Conservation (phyloP, 2,329 filamentous ascomycete genomes). For the Fusarium brevicatenulatum region DNA sequence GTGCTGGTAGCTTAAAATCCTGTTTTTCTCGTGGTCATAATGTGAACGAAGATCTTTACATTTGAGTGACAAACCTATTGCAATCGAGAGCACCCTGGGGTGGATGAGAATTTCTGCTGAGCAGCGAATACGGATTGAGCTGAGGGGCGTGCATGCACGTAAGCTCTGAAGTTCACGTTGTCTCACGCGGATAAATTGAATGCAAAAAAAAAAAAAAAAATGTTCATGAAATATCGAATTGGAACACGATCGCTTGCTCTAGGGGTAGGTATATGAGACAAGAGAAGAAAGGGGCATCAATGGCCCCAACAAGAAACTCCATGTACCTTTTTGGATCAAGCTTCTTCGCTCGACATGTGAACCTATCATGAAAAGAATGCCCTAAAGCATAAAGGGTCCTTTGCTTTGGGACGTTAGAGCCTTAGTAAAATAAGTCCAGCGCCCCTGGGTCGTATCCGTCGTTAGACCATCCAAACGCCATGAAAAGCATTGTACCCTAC, state of each 20-base stretch:
- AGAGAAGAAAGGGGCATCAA: conserved; percentile 27
- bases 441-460: conserved; percentile 39
- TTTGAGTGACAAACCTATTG: conserved; percentile 11
- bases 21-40: conserved; percentile 30
- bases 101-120: conserved; percentile 6
- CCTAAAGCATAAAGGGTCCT: not conserved
- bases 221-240: conserved; percentile 27
- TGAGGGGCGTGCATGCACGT: not conserved
- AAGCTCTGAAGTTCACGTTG: not conserved
- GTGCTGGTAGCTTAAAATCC: conserved; percentile 39
- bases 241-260: conserved; percentile 41
- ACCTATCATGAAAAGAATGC: conserved; percentile 15
- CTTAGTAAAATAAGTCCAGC: conserved; percentile 34
- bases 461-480: conserved; percentile 43
- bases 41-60: conserved; percentile 15
- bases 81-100: not conserved
- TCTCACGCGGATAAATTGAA: not conserved
- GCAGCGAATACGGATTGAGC: conserved; percentile 2
- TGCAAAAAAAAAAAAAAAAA: not conserved
- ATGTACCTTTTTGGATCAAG: conserved; percentile 23
- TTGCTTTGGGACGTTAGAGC: conserved; percentile 14
- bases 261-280: conserved; percentile 43
- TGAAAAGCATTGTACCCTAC: conserved; percentile 29
- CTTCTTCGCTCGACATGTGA: conserved; percentile 10
- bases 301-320: conserved; percentile 33